phyloP scores from a whole-genome alignment of 108 stramenopile genomes.

The Schizochytrium sp. region DNA sequence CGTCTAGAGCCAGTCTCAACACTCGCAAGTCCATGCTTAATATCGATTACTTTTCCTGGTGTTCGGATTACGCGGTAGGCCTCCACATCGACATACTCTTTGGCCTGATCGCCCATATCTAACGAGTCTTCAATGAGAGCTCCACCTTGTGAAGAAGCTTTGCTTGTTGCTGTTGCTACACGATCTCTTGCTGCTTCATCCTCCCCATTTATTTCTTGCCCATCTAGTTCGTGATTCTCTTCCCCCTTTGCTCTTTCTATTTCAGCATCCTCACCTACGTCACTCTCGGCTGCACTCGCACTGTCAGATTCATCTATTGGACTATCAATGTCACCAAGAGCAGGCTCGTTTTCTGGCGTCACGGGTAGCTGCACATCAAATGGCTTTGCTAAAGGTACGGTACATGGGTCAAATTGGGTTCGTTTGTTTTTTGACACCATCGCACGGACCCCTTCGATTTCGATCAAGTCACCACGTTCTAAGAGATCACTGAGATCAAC shows the following conservation, averaged over 20 bases:
- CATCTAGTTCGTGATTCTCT: too few relatives aligned
- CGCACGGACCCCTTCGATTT: conserved; percentile 22
- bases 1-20: not conserved
- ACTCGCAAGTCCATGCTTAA: not conserved
- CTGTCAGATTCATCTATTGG: too few relatives aligned
- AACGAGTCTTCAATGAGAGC: not conserved
- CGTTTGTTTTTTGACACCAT: conserved; percentile 48
- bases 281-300: too few relatives aligned
- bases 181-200: not conserved
- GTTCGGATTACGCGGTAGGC: not conserved
- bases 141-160: not conserved
- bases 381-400: conserved; percentile 23
- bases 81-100: conserved; percentile 45
- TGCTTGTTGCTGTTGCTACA: not conserved
- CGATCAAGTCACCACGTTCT: conserved; percentile 19
- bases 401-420: conserved; percentile 6
- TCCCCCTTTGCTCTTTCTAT: too few relatives aligned
- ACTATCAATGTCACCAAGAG: too few relatives aligned
- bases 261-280: too few relatives aligned
- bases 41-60: conserved; percentile 20
- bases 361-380: conserved; percentile 20
- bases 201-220: too few relatives aligned
- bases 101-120: conserved; percentile 26
- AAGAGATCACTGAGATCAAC: conserved; percentile 29
- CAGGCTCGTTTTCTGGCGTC: not conserved